phyloP scores from a whole-genome alignment of 805 yeast genomes.

The Metschnikowia amazonensis region DNA sequence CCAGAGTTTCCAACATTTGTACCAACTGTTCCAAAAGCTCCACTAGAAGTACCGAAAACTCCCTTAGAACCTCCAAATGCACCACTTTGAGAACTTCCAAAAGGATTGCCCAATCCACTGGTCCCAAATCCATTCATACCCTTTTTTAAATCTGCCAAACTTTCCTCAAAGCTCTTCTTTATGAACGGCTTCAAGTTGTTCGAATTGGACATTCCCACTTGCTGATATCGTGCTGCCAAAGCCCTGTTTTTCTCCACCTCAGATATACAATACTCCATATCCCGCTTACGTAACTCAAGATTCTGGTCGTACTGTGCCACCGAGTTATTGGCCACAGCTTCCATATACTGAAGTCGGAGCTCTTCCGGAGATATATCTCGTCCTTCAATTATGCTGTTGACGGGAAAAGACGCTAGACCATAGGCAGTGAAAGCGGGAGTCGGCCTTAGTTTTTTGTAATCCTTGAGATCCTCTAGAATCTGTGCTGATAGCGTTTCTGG shows the following conservation, averaged over 20 bases:
- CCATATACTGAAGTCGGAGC: slow-evolving; percentile 42
- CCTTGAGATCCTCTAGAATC: slow-evolving; percentile 24
- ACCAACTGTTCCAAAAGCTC: not conserved
- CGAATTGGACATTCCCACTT: slow-evolving; percentile 20
- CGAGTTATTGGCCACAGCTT: slow-evolving; percentile 36
- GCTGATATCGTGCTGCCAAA: slow-evolving; percentile 57
- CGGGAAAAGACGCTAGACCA: slow-evolving; percentile 48
- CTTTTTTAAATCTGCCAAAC: slow-evolving; percentile 20
- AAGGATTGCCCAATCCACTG: slow-evolving; percentile 4
- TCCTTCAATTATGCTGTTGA: slow-evolving; percentile 44
- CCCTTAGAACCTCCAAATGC: slow-evolving; percentile 3
- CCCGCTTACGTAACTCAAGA: slow-evolving; percentile 25
- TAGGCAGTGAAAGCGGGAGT: slow-evolving; percentile 41
- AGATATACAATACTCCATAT: slow-evolving; percentile 21
- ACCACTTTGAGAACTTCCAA: slow-evolving; percentile 8
- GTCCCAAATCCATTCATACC: not conserved
- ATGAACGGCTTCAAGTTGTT: slow-evolving; percentile 25
- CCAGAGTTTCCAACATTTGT: not conserved
- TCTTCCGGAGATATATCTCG: slow-evolving; percentile 57
- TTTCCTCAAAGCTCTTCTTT: slow-evolving; percentile 26
- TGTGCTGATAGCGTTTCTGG: slow-evolving; percentile 15
- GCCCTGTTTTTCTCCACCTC: slow-evolving; percentile 38
- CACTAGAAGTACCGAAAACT: not conserved
- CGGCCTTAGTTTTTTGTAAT: slow-evolving; percentile 22
- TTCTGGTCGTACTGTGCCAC: slow-evolving; percentile 39